Conservation (phyloP, 202 grass and related monocot species). For the Zoysia matrella region DNA sequence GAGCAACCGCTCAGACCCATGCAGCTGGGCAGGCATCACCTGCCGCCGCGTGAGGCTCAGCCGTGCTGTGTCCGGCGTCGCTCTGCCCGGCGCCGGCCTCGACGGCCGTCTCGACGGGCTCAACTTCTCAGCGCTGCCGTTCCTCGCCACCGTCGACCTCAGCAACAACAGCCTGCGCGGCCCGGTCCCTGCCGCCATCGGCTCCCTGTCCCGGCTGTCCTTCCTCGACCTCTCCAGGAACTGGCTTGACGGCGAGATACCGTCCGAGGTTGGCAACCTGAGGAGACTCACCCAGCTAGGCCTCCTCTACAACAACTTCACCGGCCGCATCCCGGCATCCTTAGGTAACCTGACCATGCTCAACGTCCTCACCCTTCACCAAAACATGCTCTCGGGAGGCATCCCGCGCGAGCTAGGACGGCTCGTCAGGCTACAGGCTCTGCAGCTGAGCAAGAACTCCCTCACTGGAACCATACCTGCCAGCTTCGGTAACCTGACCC, state of each 20-base stretch:
- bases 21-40: no score
- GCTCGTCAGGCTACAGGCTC: neutral
- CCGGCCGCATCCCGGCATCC: conserved; percentile 5
- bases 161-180: no score
- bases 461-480: conserved; percentile 21
- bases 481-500: conserved; percentile 36
- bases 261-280: neutral
- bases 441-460: neutral
- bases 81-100: no score
- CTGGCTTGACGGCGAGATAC: neutral
- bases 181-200: no score
- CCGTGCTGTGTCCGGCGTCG: no score
- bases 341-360: neutral
- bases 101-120: no score
- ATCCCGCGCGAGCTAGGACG: conserved; percentile 27
- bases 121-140: no score
- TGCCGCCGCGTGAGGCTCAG: no score
- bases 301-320: neutral
- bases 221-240: no score
- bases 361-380: neutral
- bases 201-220: no score
- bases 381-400: neutral
- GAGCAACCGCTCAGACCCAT: no score
- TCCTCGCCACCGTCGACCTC: no score
- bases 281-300: neutral